A percentile compares a stretch with the other conserved stretches of the same genome.
These are phyloP conservation scores for Phyllostachys edulis DNA, from an alignment of 176 grass and related monocot species.

Conservation along the genomic window DNA sequence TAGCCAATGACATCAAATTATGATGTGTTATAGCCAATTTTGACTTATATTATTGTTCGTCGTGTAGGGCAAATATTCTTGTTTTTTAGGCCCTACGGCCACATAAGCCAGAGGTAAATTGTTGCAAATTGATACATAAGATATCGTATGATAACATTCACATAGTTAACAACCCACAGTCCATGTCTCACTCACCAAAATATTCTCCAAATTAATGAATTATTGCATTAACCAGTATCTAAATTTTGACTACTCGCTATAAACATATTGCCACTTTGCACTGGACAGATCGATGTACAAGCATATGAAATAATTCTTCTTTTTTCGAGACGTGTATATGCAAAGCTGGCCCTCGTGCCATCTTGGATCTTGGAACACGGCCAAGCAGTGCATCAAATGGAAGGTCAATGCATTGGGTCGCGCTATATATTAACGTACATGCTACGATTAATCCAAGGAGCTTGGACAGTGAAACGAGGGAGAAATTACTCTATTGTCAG, in stretches of 20 bases:
- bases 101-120: slow-evolving; percentile 1
- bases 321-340: background rate
- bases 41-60: background rate
- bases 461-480: background rate
- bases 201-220: background rate
- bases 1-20: too few relatives aligned
- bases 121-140: background rate
- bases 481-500: background rate
- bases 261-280: background rate
- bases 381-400: background rate
- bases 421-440: background rate
- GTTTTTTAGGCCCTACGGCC: background rate
- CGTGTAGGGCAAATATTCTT: background rate
- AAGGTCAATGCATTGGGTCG: background rate
- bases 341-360: background rate
- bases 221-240: background rate
- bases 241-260: background rate
- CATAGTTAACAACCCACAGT: background rate
- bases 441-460: background rate
- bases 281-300: background rate
- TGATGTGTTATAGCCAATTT: too few relatives aligned
- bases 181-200: slow-evolving; percentile 12
- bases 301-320: background rate
- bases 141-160: background rate
- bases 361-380: background rate